Percentiles rank a stretch among this genome's conserved stretches.
Evolutionary conservation across 129 eudicot genomes (phyloP).

Genomic region (Flaveria brownii): DNA sequence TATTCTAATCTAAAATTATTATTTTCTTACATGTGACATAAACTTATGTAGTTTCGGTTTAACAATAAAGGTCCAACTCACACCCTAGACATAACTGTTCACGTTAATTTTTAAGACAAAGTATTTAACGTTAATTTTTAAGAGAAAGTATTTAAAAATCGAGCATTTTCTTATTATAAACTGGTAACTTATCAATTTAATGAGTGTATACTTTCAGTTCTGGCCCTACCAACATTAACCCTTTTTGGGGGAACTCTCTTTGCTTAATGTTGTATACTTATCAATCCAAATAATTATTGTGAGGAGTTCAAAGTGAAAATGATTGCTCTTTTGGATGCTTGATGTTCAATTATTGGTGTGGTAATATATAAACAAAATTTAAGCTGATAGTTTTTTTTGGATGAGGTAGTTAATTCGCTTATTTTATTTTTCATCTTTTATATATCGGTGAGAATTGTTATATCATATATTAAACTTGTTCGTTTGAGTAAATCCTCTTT

Average conservation of each 20-base stretch:
- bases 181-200: neutral
- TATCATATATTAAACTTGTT: neutral
- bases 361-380: neutral
- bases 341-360: conserved; percentile 28
- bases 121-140: neutral
- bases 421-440: neutral
- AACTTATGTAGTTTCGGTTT: neutral
- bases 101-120: neutral
- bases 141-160: neutral
- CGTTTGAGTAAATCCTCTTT: neutral
- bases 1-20: too few relatives aligned
- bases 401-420: neutral
- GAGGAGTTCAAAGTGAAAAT: conserved; percentile 32
- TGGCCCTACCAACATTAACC: conserved; percentile 11
- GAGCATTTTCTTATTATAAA: neutral
- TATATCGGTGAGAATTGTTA: neutral
- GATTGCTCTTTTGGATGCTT: conserved; percentile 29
- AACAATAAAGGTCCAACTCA: neutral
- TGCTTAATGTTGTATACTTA: conserved; percentile 33
- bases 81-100: neutral
- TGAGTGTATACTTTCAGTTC: neutral
- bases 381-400: neutral
- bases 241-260: neutral
- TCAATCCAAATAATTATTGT: conserved; percentile 24
- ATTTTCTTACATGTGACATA: neutral